These are phyloP conservation scores for Medicago truncatula DNA, from an alignment of 306 rosid genomes.

Conservation along the genomic window MtrunA17r5.0-ANR NC_053046.1:42318001-42318500, in stretches of 20 bases:
- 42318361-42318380: conserved; percentile 84
- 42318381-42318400: conserved; percentile 72
- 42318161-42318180: conserved; percentile 18
- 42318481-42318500: conserved; percentile 89
- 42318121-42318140: conserved; percentile 95
- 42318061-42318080: conserved; percentile 85
- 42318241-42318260: not conserved
- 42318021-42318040: conserved; percentile 83
- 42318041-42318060: conserved; percentile 89
- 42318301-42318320: conserved; percentile 68
- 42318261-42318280: not conserved
- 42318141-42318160: conserved; percentile 64
- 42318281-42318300: conserved; percentile 24
- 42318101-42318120: conserved; percentile 87
- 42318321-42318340: conserved; percentile 99
- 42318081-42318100: conserved; percentile 81
- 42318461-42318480: conserved; percentile 88
- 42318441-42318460: conserved; percentile 96
- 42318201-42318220: conserved; percentile 3
- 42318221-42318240: not conserved
- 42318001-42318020: conserved; percentile 76
- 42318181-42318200: not conserved
- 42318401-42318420: conserved; percentile 97
- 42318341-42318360: conserved; percentile 91
- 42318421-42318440: conserved; percentile 94